Percentiles rank a stretch among this genome's conserved stretches.
phyloP scores from a whole-genome alignment of 1,284 basidiomycete species.

The Heterobasidion occidentale region DNA sequence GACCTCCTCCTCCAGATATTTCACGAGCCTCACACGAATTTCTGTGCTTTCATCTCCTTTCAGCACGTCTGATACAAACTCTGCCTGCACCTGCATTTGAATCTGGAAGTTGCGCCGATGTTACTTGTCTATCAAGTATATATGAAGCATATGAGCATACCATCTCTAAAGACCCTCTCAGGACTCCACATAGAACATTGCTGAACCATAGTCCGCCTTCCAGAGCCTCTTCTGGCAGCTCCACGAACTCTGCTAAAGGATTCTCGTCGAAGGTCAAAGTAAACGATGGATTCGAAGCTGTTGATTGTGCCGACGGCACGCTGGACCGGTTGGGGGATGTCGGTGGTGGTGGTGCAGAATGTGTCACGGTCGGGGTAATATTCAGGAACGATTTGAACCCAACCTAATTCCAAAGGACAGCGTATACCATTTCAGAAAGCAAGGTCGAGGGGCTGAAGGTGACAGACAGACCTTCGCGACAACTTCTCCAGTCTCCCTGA shows the following conservation, averaged over 20 bases:
- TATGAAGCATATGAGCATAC: slow-evolving; percentile 36
- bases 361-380: slow-evolving; percentile 79
- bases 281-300: slow-evolving; percentile 48
- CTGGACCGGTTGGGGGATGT: slow-evolving; percentile 37
- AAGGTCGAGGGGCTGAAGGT: too few species aligned
- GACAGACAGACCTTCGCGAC: slow-evolving; percentile 67
- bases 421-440: background rate
- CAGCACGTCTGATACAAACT: slow-evolving; percentile 86
- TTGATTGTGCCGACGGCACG: slow-evolving; percentile 21
- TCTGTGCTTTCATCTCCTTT: slow-evolving; percentile 94
- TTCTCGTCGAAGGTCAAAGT: slow-evolving; percentile 91
- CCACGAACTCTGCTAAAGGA: slow-evolving; percentile 94
- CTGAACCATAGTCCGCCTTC: slow-evolving; percentile 95
- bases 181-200: slow-evolving; percentile 91
- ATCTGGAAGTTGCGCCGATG: slow-evolving; percentile 45
- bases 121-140: slow-evolving; percentile 2
- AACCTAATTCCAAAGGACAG: slow-evolving; percentile 44
- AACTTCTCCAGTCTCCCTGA: slow-evolving; percentile 91
- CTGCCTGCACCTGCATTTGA: slow-evolving; percentile 92
- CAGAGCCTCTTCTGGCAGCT: slow-evolving; percentile 88
- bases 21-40: slow-evolving; percentile 84
- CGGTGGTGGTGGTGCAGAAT: slow-evolving; percentile 44
- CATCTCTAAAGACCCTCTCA: slow-evolving; percentile 95
- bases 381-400: slow-evolving; percentile 99
- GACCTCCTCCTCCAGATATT: slow-evolving; percentile 93